Conservation (phyloP, 805 yeast genomes). For the Wilhelminamyces savonicus region DNA sequence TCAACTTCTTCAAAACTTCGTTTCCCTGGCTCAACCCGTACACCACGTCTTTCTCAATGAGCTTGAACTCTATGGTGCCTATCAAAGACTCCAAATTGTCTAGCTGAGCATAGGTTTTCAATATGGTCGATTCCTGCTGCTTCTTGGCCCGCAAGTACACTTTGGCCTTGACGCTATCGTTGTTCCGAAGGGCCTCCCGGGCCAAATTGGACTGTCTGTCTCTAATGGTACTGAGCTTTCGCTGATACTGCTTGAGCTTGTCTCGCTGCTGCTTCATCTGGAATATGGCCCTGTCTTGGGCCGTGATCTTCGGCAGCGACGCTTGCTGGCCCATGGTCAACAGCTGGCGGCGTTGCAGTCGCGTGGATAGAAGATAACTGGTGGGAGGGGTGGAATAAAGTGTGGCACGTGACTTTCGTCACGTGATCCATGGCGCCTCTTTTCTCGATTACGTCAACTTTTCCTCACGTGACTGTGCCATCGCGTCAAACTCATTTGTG, state of each 20-base stretch:
- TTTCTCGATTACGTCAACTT: too few relatives aligned
- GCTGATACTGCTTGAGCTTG: conserved; percentile 67
- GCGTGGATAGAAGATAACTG: too few relatives aligned
- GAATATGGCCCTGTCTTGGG: conserved; percentile 79
- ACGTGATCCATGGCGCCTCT: too few relatives aligned
- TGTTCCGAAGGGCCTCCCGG: conserved; percentile 42
- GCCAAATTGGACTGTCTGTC: conserved; percentile 60
- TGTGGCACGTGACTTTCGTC: too few relatives aligned
- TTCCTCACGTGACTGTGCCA: too few relatives aligned
- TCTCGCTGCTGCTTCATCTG: conserved; percentile 88
- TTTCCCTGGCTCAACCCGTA: conserved; percentile 80
- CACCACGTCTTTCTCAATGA: conserved; percentile 80
- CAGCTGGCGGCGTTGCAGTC: too few relatives aligned
- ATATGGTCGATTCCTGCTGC: conserved; percentile 70
- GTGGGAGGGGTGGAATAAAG: too few relatives aligned
- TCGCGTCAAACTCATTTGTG: too few relatives aligned
- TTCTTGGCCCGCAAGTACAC: conserved; percentile 70
- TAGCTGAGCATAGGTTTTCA: conserved; percentile 70
- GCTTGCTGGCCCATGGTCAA: conserved; percentile 37
- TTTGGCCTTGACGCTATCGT: conserved; percentile 56
- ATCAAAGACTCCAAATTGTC: conserved; percentile 75
- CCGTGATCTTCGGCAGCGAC: conserved; percentile 59
- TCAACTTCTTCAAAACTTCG: conserved; percentile 64
- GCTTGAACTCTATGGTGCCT: conserved; percentile 78
- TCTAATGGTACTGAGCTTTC: conserved; percentile 50